Conservation (phyloP, 805 yeast species). For the Hanseniaspora jakobsenii region DNA sequence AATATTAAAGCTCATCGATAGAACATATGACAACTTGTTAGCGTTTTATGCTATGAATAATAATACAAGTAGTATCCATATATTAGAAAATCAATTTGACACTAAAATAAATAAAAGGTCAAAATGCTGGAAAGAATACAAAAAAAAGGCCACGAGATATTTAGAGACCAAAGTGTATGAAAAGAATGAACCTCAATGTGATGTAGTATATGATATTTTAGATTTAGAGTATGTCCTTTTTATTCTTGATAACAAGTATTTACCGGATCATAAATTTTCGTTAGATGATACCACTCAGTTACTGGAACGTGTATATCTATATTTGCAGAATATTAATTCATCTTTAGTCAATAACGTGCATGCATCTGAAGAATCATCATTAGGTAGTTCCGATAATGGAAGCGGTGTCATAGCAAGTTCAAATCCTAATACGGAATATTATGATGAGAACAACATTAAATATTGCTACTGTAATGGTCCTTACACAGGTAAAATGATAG, state of each 20-base stretch:
- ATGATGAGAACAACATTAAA: conserved; percentile 18
- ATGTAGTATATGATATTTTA: neutral
- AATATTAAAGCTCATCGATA: no score
- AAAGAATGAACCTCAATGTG: neutral
- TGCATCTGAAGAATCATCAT: neutral
- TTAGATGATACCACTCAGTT: conserved; percentile 1
- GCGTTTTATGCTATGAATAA: neutral
- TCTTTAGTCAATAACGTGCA: neutral
- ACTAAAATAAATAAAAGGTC: neutral
- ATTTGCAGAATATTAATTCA: neutral
- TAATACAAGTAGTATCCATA: neutral
- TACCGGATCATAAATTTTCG: neutral
- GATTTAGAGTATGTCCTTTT: neutral
- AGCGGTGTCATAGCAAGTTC: neutral
- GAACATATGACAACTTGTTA: no score
- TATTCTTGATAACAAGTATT: neutral
- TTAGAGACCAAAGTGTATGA: neutral
- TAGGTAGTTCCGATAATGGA: neutral
- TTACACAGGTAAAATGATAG: conserved; percentile 71
- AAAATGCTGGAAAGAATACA: neutral
- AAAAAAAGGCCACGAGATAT: neutral
- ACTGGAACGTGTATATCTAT: conserved; percentile 1
- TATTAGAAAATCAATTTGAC: neutral
- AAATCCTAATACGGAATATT: conserved; percentile 6
- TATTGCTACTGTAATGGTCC: conserved; percentile 40